Evolutionary conservation across 2,329 filamentous ascomycete genomes (phyloP), one percentile per base, ranked within the genome.

Genomic region (Hypoxylon sp.): DNA sequence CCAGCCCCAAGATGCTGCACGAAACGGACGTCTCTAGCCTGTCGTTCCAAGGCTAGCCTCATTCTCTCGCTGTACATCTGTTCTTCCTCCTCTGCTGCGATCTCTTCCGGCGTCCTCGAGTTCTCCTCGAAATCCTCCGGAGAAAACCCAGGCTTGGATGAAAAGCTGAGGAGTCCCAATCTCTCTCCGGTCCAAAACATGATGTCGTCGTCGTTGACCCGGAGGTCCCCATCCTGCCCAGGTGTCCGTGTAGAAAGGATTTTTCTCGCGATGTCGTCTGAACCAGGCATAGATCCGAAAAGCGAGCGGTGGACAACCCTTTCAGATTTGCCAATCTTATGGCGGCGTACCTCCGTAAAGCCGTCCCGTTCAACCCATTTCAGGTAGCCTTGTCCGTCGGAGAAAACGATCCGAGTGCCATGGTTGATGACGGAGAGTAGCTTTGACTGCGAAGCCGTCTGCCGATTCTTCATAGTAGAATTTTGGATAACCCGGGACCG

Each of bases 311-410:
- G 80, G 47, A 82, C 81, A 26, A 80, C 77, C 52, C 79, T 75
- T 66, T 87, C 84, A 73, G 85, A 86, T 65, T 88, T 83, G 1
- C 88, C 87, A 29, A 91, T 85, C 71, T 81, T 84, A 68, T 85
- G 81, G 69, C 81, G 80, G 54, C 88, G 83, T 46, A 87, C 85
- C 72, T 90, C 87, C 5, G 87, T 90, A 67, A 85, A 84, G 0
- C 92, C 94, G 75, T 98, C 94, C 37, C 94, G 86, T 80, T 98
- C 95, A 48, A 97, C 89, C 94, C 95, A 98, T 78, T 94, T 95
- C 70, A 98, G 80, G 55, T 91, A 89, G 0, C 95, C 95, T 24
- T 93, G 89, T 0, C 92, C 92, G 75, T 98, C 95, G 2, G 93
- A 93, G 71, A 92, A 92, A 17, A 94, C 93, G 33, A 98, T 86